Conservation (phyloP, 805 yeast species). For the Yarrowia sp. region DNA sequence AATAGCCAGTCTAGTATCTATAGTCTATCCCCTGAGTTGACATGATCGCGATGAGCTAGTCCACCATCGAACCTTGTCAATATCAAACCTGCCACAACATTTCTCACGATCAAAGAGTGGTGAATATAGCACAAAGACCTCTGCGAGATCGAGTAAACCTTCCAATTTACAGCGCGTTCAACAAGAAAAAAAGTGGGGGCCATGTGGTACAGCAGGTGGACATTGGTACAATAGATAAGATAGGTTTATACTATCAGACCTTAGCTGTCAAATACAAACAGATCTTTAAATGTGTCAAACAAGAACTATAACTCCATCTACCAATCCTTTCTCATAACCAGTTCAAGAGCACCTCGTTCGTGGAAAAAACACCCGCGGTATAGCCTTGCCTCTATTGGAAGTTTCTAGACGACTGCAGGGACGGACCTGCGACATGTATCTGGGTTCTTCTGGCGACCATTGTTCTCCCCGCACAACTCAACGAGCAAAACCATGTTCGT, state of each 20-base stretch:
- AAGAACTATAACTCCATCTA: too few species aligned
- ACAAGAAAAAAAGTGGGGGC: not conserved
- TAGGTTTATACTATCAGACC: too few species aligned
- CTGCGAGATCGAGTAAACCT: conserved; percentile 3
- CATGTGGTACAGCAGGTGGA: not conserved
- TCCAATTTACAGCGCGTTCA: not conserved
- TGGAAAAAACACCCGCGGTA: not conserved
- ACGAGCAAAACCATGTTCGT: not conserved
- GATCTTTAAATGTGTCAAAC: too few species aligned
- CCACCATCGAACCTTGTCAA: not conserved
- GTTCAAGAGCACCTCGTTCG: not conserved
- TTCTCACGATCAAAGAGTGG: too few species aligned
- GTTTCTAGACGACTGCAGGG: conserved; percentile 17
- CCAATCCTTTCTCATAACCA: not conserved
- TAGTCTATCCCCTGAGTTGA: too few species aligned
- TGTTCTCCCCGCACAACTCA: not conserved
- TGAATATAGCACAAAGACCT: not conserved
- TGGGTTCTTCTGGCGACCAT: not conserved
- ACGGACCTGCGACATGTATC: not conserved
- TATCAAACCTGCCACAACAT: not conserved
- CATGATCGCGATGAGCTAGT: too few species aligned
- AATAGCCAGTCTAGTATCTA: too few species aligned
- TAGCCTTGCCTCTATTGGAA: conserved; percentile 5
- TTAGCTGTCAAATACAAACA: too few species aligned
- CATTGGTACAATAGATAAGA: too few species aligned